Evolutionary conservation across 108 stramenopile species (phyloP).

Genomic region (Skeletonema potamos): DNA sequence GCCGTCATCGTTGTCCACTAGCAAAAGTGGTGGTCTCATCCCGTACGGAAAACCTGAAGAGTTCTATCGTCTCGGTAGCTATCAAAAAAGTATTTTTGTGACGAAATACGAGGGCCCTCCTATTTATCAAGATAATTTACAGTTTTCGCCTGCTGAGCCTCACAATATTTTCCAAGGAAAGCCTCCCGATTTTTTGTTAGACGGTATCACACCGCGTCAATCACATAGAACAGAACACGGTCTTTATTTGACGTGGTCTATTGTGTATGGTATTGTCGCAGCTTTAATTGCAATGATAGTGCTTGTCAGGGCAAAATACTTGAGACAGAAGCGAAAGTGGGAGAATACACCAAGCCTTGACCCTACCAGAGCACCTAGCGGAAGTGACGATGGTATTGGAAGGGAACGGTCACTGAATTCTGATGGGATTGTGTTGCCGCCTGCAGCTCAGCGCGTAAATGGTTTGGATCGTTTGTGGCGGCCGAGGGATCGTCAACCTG

Average conservation of each 20-base stretch:
- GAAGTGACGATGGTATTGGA: constrained; percentile 15
- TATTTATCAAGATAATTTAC: constrained; percentile 2
- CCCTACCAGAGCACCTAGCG: constrained; percentile 18
- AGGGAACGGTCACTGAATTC: constrained; percentile 9
- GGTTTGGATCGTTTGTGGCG: not conserved
- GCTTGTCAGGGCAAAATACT: constrained; percentile 15
- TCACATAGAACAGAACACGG: constrained; percentile 47
- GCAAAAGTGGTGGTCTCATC: constrained; percentile 15
- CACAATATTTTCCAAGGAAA: constrained; percentile 2
- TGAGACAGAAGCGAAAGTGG: constrained; percentile 41
- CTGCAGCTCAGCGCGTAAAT: constrained; percentile 14
- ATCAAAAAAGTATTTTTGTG: constrained; percentile 25
- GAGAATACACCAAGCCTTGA: constrained; percentile 26
- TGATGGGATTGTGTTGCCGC: not conserved
- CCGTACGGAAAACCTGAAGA: constrained; percentile 22
- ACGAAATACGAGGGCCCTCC: not conserved
- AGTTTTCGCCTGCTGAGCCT: constrained; percentile 7
- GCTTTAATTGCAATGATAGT: not conserved
- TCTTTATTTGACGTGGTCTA: constrained; percentile 50
- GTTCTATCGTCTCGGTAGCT: constrained; percentile 18
- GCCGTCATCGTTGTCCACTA: not conserved
- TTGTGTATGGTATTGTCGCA: constrained; percentile 22
- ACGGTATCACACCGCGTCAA: constrained; percentile 6
- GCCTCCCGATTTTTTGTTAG: constrained; percentile 2
- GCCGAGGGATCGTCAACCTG: constrained; percentile 14